Percentiles rank a stretch among this genome's conserved stretches.
phyloP scores from a whole-genome alignment of 2,329 filamentous ascomycete species.

The Aspergillus sp. region DNA sequence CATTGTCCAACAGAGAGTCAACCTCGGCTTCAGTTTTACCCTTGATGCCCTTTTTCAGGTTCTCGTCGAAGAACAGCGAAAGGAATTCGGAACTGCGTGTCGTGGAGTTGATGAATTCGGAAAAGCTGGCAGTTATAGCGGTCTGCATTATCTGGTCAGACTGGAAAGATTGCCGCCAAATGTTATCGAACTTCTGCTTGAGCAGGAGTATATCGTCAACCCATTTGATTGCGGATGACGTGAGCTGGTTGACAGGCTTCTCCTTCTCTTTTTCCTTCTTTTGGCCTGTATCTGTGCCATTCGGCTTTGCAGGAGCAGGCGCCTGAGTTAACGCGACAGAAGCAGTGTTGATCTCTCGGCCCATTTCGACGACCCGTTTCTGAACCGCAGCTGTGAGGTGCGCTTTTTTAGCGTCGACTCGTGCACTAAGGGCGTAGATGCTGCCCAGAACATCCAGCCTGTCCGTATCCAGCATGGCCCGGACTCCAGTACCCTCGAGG shows the following conservation, averaged over 20 bases:
- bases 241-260: constrained; percentile 73
- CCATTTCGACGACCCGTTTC: constrained; percentile 76
- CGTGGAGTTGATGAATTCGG: constrained; percentile 94
- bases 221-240: constrained; percentile 88
- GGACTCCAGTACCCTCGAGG: constrained; percentile 82
- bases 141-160: constrained; percentile 79
- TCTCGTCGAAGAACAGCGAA: constrained; percentile 95
- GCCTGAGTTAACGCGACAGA: constrained; percentile 60
- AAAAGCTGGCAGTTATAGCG: constrained; percentile 82
- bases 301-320: constrained; percentile 51
- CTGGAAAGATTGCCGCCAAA: constrained; percentile 75
- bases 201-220: constrained; percentile 85
- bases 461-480: constrained; percentile 91
- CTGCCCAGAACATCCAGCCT: constrained; percentile 76
- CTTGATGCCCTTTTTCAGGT: constrained; percentile 89
- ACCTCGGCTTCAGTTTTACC: constrained; percentile 90
- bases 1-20: constrained; percentile 82
- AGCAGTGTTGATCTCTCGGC: constrained; percentile 76
- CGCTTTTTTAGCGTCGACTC: constrained; percentile 75
- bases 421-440: constrained; percentile 76
- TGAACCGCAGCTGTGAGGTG: constrained; percentile 74
- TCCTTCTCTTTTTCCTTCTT: constrained; percentile 56
- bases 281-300: constrained; percentile 54
- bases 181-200: constrained; percentile 85
- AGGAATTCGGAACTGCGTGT: constrained; percentile 84